Base-by-base conservation (phyloP, 345 rosid species). In the Lenwebbia sp. region DNA sequence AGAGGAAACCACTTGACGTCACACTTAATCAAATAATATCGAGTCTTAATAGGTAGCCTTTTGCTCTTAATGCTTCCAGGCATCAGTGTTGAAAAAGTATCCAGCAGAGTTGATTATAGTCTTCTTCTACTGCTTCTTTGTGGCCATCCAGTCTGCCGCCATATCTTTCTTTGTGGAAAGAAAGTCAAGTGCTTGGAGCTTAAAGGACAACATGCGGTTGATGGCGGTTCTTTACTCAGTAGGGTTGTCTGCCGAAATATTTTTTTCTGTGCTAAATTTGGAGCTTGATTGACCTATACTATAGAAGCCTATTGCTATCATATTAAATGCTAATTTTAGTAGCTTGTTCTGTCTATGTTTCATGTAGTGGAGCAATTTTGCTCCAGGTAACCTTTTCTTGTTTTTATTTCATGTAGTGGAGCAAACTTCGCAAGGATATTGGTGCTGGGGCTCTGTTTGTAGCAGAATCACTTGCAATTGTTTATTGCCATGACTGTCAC, bases 111-210 rank as follows among this genome's bases (percentile, higher is more conserved):
- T 91, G 33, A 85, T 83, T 37, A 53, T 91, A 22, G 94, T 91
- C 85, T 89, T 91, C 89, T 91, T 82, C 78, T 90, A 89, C 88
- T 87, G 85, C 88, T 90, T 92, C 91, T 92, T 92, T 88, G 93
- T 87, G 84, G 89, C 91, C 70, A 89, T 92, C 88, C 93, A 87
- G 83, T 91, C 94, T 85, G 93, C 92, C 37, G n/a, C 90, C 37
- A 58, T 91, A 54, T 87, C 89, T 86, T 86, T 91, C 82, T 62
- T 84, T 57, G 83, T 85, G 58, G 93, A 87, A 88, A 85, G 90
- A 88, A 88, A 85, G 70, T 78, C 84, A 82, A 86, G 85, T 86
- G 87, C 89, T 44, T 92, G 93, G 94, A 91, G 91, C 90, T 86
- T 92, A 62, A 89, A 85, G 84, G 85, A 84, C 83, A 74, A 88